Evolutionary conservation across 805 yeast species (phyloP), one percentile per base, ranked within the genome.

Genomic region (Metschnikowia chrysomelidarum): DNA sequence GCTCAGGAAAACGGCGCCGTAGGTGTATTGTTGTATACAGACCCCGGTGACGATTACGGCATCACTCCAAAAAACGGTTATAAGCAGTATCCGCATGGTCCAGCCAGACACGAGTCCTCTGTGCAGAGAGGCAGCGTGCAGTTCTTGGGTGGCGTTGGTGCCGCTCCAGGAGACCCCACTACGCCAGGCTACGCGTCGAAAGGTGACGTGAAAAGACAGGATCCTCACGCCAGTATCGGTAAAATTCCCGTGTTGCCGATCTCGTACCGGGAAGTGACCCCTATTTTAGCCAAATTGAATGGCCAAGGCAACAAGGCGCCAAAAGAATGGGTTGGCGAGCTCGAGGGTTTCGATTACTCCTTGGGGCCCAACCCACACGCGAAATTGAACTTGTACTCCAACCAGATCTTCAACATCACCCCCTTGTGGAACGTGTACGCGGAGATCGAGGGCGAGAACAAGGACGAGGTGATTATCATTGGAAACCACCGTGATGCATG

Each of bases 401-500:
- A 70, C 38, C 89, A 83, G 54, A 73, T 72, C 12, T 82, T 76
- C 53, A 75, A 72, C 46, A 69, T 79, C 45, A 65, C 78, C 9
- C 80, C 84, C 5, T 68, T 80, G 50, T 67, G 71, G 61, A 80
- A 84, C 49, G 80, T 81, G 19, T 67, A 78, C 49, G 89, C 82
- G 7, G 68, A 67, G 28, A 57, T 80, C 26, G 73, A 72, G 40
- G 89, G 89, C 25, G 53, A 57, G 9, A 62, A 67, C 24, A 57
- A 62, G 24, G 69, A 73, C 31, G 80, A 80, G 38, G 78, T 75
- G 11, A 69, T 83, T 30, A 54, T 84, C 22, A 54, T 83, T 37
- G 93, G 93, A 22, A 83, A 82, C 54, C 93, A 83, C 54, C 74
- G 87, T 36, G 93, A 84, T 53, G 80, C 89, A 3, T 85, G 91